phyloP scores from a whole-genome alignment of 2,329 filamentous ascomycete genomes.

The Botrytis hyacinthi region DNA sequence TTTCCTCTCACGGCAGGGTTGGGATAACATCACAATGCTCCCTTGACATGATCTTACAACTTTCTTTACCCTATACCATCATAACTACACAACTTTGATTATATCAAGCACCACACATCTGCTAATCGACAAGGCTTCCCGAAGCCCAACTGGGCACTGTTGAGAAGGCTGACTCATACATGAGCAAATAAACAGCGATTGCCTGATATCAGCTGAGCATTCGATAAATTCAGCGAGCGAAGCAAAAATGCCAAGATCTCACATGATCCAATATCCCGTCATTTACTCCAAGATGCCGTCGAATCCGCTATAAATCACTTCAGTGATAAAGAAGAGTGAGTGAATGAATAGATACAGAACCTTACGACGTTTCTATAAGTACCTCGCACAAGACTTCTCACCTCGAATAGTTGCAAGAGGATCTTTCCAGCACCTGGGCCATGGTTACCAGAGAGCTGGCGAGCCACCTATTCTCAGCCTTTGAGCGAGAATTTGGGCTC shows the following conservation, averaged over 20 bases:
- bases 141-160: fast-evolving
- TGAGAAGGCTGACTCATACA: background rate
- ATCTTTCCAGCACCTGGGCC: background rate
- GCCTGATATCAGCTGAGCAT: background rate
- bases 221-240: background rate
- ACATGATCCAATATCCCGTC: background rate
- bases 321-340: background rate
- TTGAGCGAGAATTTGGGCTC: background rate
- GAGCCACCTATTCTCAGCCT: background rate
- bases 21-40: background rate
- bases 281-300: background rate
- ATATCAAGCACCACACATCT: background rate
- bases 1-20: background rate
- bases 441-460: background rate
- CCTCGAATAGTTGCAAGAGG: too few relatives aligned
- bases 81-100: background rate
- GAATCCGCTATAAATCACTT: background rate
- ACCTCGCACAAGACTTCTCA: too few relatives aligned
- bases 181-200: background rate
- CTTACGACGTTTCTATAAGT: too few relatives aligned
- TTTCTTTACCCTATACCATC: background rate
- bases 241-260: background rate
- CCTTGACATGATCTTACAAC: background rate
- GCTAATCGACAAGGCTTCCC: background rate
- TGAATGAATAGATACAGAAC: background rate